These are phyloP conservation scores for Glarea lozoyensis DNA, from an alignment of 495 filamentous ascomycete species.

Conservation along the genomic window DNA sequence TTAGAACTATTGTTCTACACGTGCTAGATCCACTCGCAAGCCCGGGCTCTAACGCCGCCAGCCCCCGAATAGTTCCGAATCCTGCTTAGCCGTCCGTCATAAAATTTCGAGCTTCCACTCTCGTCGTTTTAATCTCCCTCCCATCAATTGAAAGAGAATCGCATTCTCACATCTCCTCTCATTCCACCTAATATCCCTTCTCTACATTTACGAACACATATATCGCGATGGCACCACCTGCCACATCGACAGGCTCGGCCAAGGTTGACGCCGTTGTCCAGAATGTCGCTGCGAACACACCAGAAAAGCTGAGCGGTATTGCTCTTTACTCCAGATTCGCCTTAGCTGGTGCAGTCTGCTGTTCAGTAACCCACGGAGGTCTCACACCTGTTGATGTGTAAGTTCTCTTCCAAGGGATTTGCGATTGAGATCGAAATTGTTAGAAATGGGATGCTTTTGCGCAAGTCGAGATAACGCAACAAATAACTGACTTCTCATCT, in stretches of 20 bases:
- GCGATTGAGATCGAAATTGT: neutral
- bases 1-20: too few relatives aligned
- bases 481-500: constrained; percentile 5
- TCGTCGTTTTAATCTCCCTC: too few relatives aligned
- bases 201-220: constrained; percentile 2
- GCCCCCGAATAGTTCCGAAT: too few relatives aligned
- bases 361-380: constrained; percentile 73
- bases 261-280: constrained; percentile 32
- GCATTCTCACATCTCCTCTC: constrained; percentile 17
- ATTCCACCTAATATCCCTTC: constrained; percentile 13
- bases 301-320: constrained; percentile 27
- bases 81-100: too few relatives aligned
- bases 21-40: too few relatives aligned
- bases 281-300: constrained; percentile 28
- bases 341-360: constrained; percentile 76
- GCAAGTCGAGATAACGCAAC: constrained; percentile 10
- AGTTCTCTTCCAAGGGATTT: constrained; percentile 26
- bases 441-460: neutral
- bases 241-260: constrained; percentile 27
- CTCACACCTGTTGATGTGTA: constrained; percentile 86
- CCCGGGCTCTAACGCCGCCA: too few relatives aligned
- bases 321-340: constrained; percentile 52
- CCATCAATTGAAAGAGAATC: neutral
- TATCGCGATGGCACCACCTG: constrained; percentile 35
- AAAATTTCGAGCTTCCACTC: too few relatives aligned